Evolutionary conservation across 2,329 filamentous ascomycete species (phyloP).

Genomic region (Catunica adiposa): DNA sequence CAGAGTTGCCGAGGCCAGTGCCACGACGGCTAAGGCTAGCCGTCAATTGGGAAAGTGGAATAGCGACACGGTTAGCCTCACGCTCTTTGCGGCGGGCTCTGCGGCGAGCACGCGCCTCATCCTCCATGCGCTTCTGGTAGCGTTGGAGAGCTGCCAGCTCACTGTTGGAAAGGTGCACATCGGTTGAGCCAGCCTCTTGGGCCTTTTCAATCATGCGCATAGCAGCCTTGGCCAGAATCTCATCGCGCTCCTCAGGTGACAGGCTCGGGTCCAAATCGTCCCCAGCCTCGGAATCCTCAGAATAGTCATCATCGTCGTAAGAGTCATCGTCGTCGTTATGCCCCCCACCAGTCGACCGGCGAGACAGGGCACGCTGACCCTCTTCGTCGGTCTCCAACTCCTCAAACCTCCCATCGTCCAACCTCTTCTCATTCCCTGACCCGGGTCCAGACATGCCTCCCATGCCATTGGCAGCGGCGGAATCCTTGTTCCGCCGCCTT

Average conservation of each 20-base stretch:
- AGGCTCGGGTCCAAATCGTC: conserved; percentile 35
- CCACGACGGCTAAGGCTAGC: not conserved
- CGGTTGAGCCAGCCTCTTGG: conserved; percentile 55
- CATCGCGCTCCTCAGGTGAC: conserved; percentile 49
- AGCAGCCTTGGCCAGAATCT: conserved; percentile 60
- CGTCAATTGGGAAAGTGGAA: conserved; percentile 35
- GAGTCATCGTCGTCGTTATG: conserved; percentile 3
- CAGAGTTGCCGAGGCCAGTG: not conserved
- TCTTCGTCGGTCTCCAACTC: conserved; percentile 48
- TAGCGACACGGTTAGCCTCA: conserved; percentile 31
- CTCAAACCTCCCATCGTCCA: conserved; percentile 38
- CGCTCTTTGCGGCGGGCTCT: conserved; percentile 18
- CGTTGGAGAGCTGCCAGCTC: conserved; percentile 70
- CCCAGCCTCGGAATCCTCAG: conserved; percentile 30
- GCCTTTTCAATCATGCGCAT: conserved; percentile 66
- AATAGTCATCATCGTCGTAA: conserved; percentile 21
- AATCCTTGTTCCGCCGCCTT: conserved; percentile 24
- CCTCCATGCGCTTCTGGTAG: conserved; percentile 41
- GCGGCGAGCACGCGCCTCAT: conserved; percentile 25
- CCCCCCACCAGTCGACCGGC: conserved; percentile 1
- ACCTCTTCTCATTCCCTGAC: conserved; percentile 14
- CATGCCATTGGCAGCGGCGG: conserved; percentile 28
- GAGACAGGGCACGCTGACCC: conserved; percentile 17
- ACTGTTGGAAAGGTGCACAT: conserved; percentile 63
- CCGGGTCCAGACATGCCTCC: conserved; percentile 18